Base-by-base conservation (phyloP, 306 rosid species). In the Senna siamea region DNA sequence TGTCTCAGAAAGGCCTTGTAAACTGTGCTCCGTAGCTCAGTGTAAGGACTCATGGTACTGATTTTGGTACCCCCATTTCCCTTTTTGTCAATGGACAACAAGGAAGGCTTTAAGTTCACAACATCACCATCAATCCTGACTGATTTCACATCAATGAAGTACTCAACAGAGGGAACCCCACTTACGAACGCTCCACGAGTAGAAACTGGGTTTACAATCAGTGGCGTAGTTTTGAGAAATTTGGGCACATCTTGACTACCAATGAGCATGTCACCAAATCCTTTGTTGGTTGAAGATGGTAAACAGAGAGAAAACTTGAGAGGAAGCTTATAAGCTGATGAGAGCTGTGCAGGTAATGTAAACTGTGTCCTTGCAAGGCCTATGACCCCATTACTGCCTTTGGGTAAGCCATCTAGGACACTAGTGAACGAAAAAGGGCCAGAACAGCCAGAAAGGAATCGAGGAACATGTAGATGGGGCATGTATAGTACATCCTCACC, bases 31-130 rank as follows among this genome's bases (percentile, higher is more conserved):
- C 70, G 79, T 11, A 80, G 37, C 3, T 74, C 68, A 15, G 80
- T 46, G 44, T 74, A 83, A 32, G 60, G 77, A 58, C 14, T 60
- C 17, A 61, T 22, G 5, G 83, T 77, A 26, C 83, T 74, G 23
- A 86, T 54, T 75, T 78, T 83, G 12, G 80, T 80, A 1, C 83
- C 79, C 23, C 86, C 87, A 44, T 72, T 54, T 62, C 81, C 86
- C 9, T 62, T 72, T 0, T 23, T 76, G 40, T 79, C 66, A 51
- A 75, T 68, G 14, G 73, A 66, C 14, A 81, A 12, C 18, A 75
- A 34, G 7, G 83, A 75, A 50, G 82, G 77, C 20, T 78, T 80
- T 0, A 85, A 32, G 73, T 76, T 74, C 55, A 81, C 53, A 48
- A 70, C 74, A 5, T 69, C 14, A 2, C 73, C 79, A 68, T 76